Conservation (phyloP, 1,139 yeast species). For the Meyerozyma athensensis region DNA sequence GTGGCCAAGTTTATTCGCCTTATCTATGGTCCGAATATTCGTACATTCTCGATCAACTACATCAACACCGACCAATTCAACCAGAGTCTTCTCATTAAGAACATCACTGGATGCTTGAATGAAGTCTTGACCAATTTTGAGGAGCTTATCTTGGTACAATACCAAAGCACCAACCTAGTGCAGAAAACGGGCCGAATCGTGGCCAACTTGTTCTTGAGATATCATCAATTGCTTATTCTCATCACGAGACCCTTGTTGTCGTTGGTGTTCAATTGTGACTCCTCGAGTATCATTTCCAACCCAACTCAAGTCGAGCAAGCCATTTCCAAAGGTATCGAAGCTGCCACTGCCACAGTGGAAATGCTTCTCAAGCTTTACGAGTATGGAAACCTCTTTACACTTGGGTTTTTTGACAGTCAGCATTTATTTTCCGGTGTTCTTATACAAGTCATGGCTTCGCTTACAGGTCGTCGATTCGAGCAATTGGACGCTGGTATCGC, state of each 20-base stretch:
- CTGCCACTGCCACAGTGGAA: constrained; percentile 39
- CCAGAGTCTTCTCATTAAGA: constrained; percentile 27
- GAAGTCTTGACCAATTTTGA: constrained; percentile 31
- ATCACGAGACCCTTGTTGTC: constrained; percentile 44
- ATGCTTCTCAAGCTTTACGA: constrained; percentile 32
- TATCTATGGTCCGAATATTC: constrained; percentile 34
- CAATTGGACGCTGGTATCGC: constrained; percentile 31
- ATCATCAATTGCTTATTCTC: constrained; percentile 41
- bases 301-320: constrained; percentile 28
- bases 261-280: constrained; percentile 33
- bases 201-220: constrained; percentile 42
- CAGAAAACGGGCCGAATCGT: constrained; percentile 21
- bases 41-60: constrained; percentile 36
- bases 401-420: constrained; percentile 53
- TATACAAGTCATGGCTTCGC: constrained; percentile 35
- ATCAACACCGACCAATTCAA: constrained; percentile 40
- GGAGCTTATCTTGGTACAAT: constrained; percentile 24
- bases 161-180: constrained; percentile 18
- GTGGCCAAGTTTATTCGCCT: constrained; percentile 30
- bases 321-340: constrained; percentile 33
- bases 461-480: constrained; percentile 24
- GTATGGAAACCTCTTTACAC: constrained; percentile 32
- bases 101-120: constrained; percentile 25
- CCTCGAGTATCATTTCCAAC: constrained; percentile 22
- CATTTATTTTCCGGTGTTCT: constrained; percentile 43